Evolutionary conservation across 164 flowering plant species (phyloP).

Genomic region (Magnolia kwangsiensis): DNA sequence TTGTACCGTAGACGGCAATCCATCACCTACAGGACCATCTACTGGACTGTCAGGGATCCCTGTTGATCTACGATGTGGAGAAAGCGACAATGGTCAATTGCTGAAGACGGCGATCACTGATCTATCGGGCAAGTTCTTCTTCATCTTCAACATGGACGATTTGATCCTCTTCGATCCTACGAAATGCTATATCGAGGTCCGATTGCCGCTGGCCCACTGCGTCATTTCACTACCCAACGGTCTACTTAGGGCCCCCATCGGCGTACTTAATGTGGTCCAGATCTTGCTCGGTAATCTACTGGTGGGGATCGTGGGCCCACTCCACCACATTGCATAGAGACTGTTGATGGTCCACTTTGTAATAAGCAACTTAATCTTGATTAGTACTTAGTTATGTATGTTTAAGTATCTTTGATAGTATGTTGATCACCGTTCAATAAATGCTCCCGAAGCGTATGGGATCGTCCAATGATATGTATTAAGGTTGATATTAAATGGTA

Average conservation of each 20-base stretch:
- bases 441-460: too few species aligned
- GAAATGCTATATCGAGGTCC: background rate
- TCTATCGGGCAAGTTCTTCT: background rate
- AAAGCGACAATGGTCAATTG: background rate
- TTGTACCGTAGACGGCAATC: background rate
- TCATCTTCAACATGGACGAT: background rate
- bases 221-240: background rate
- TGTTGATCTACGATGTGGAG: background rate
- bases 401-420: too few species aligned
- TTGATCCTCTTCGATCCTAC: background rate
- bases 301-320: background rate
- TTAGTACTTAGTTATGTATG: too few species aligned
- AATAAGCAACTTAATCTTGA: background rate
- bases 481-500: too few species aligned
- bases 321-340: background rate
- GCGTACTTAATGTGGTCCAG: background rate
- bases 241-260: background rate
- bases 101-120: background rate
- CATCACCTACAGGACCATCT: background rate
- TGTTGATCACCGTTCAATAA: too few species aligned
- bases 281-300: background rate
- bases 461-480: too few species aligned
- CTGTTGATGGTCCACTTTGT: background rate
- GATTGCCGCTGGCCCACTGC: background rate
- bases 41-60: background rate